Evolutionary conservation across 768 basidiomycete genomes (phyloP).

Genomic region (Roridomyces roridus): DNA sequence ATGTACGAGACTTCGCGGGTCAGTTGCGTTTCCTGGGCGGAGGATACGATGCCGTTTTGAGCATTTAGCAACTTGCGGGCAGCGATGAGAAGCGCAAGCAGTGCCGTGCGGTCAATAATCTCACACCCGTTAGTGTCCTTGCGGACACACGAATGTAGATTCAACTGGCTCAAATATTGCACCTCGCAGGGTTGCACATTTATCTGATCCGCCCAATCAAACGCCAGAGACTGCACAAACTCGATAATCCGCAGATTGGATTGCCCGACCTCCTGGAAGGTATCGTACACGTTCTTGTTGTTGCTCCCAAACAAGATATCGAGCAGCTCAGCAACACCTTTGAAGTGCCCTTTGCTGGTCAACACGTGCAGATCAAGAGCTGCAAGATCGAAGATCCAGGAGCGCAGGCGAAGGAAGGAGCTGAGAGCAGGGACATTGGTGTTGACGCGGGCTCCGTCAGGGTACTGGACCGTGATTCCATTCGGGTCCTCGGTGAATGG

Average conservation of each 20-base stretch:
- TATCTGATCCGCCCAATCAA: slow-evolving; percentile 87
- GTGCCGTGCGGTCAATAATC: slow-evolving; percentile 75
- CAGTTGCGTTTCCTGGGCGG: slow-evolving; percentile 69
- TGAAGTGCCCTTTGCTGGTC: slow-evolving; percentile 77
- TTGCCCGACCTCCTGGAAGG: slow-evolving; percentile 79
- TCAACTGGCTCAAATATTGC: slow-evolving; percentile 68
- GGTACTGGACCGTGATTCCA: slow-evolving; percentile 67
- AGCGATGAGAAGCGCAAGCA: slow-evolving; percentile 71
- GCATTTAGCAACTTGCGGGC: slow-evolving; percentile 67
- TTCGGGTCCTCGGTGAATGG: slow-evolving; percentile 57
- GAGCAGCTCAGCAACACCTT: slow-evolving; percentile 75
- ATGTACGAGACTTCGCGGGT: slow-evolving; percentile 76
- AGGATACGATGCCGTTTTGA: slow-evolving; percentile 69
- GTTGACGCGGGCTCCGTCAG: slow-evolving; percentile 70
- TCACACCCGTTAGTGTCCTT: slow-evolving; percentile 78
- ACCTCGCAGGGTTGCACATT: slow-evolving; percentile 61
- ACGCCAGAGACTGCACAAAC: slow-evolving; percentile 83
- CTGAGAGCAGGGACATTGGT: slow-evolving; percentile 73
- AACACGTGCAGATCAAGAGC: slow-evolving; percentile 90
- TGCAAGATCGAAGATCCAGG: slow-evolving; percentile 83
- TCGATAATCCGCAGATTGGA: slow-evolving; percentile 88
- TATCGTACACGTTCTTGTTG: slow-evolving; percentile 49
- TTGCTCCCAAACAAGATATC: slow-evolving; percentile 82
- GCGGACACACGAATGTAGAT: slow-evolving; percentile 73
- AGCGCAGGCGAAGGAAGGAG: slow-evolving; percentile 82